Evolutionary conservation across 1,139 yeast genomes (phyloP).

Genomic region (Yarrowia galli): DNA sequence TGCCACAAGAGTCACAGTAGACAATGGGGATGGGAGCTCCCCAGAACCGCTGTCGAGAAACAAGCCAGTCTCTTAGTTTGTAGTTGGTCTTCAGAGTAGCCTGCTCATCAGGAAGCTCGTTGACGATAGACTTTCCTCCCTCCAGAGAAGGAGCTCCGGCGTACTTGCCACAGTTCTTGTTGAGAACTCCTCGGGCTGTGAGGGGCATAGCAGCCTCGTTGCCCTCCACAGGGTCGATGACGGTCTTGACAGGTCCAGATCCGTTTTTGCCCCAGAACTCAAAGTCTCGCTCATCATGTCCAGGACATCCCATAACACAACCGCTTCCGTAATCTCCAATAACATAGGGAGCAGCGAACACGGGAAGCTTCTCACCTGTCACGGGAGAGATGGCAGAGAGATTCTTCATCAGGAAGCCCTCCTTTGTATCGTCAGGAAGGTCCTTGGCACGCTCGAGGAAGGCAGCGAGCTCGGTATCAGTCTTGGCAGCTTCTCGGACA

Average conservation of each 20-base stretch:
- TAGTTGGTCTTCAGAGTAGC: constrained; percentile 65
- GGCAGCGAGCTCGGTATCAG: constrained; percentile 54
- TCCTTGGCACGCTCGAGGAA: constrained; percentile 57
- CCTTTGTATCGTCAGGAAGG: constrained; percentile 63
- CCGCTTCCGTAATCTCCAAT: constrained; percentile 83
- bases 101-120: constrained; percentile 53
- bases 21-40: constrained; percentile 97
- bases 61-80: constrained; percentile 88
- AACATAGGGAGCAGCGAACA: constrained; percentile 91
- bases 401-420: constrained; percentile 56
- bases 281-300: constrained; percentile 83
- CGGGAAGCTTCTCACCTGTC: constrained; percentile 60
- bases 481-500: constrained; percentile 52
- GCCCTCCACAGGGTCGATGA: constrained; percentile 38
- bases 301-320: constrained; percentile 98
- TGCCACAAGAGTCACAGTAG: constrained; percentile 84
- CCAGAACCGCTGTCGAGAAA: constrained; percentile 95
- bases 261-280: constrained; percentile 77
- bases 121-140: constrained; percentile 62
- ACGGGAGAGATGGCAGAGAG: constrained; percentile 70
- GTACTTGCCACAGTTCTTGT: constrained; percentile 59
- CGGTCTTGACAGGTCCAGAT: constrained; percentile 54
- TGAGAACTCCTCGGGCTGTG: constrained; percentile 63
- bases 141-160: constrained; percentile 58
- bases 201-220: constrained; percentile 53